Conservation (phyloP, 2,329 filamentous ascomycete species). For the Diaporthe citri region DNA sequence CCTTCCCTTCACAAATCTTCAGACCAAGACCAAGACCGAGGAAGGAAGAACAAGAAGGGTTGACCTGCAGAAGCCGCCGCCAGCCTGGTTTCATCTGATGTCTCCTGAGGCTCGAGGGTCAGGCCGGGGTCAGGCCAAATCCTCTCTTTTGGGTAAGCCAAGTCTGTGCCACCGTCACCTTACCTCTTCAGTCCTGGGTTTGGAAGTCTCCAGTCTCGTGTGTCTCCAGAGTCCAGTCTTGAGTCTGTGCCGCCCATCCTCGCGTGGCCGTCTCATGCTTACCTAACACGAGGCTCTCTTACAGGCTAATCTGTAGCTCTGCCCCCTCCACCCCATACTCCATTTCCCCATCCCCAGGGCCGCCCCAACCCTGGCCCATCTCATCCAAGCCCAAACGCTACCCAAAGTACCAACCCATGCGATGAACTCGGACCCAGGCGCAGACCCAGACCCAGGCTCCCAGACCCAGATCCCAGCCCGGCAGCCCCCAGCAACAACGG, state of each 20-base stretch:
- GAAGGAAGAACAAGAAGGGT: neutral
- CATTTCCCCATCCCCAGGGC: constrained; percentile 1
- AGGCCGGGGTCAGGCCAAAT: neutral
- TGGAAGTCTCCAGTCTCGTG: constrained; percentile 6
- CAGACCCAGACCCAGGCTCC: neutral
- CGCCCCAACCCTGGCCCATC: neutral
- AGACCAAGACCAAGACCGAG: constrained; percentile 6
- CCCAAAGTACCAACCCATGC: constrained; percentile 16
- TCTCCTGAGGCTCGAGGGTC: constrained; percentile 24
- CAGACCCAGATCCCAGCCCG: neutral
- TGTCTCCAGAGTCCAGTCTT: neutral
- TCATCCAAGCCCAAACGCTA: constrained; percentile 12
- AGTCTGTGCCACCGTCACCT: constrained; percentile 1
- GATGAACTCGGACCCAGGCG: constrained; percentile 16
- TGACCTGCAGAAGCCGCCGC: constrained; percentile 36
- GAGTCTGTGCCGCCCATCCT: neutral
- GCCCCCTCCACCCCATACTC: neutral
- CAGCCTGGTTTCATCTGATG: constrained; percentile 40
- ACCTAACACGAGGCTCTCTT: neutral
- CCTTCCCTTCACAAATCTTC: neutral
- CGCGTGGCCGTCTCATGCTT: constrained; percentile 9
- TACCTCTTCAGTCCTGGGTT: neutral
- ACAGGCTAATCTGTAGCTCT: neutral
- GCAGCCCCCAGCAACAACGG: neutral
- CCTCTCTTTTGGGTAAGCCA: constrained; percentile 3